Evolutionary conservation across 805 yeast genomes (phyloP).

Genomic region (Yarrowia deformans): DNA sequence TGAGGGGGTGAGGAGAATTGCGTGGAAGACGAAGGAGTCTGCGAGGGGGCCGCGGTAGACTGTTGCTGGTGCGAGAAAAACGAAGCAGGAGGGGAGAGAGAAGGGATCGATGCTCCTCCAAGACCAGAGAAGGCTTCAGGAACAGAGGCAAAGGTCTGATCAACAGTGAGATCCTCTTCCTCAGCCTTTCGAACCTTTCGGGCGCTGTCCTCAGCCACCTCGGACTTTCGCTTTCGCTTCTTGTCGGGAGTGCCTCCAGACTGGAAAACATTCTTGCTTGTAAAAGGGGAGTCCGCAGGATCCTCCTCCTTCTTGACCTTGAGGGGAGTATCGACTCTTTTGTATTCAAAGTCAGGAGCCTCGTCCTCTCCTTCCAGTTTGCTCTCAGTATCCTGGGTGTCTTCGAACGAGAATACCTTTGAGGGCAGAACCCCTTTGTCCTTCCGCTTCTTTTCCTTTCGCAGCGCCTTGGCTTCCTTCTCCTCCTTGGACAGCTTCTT

Average conservation of each 20-base stretch:
- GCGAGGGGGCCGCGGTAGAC: background rate
- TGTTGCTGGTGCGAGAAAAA: constrained; percentile 14
- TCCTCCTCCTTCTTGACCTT: constrained; percentile 34
- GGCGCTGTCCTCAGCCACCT: constrained; percentile 18
- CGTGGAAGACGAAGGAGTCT: constrained; percentile 16
- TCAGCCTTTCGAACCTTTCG: constrained; percentile 24
- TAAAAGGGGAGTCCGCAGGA: constrained; percentile 39
- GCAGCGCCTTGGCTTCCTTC: constrained; percentile 34
- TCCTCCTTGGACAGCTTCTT: constrained; percentile 29
- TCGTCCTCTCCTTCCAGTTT: constrained; percentile 1
- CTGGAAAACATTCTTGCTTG: constrained; percentile 42
- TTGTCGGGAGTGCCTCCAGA: constrained; percentile 39
- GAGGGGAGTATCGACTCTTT: constrained; percentile 33
- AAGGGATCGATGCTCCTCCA: constrained; percentile 20
- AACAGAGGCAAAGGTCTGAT: constrained; percentile 24
- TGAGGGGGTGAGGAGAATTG: constrained; percentile 30
- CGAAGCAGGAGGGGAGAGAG: constrained; percentile 33
- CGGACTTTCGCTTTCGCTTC: constrained; percentile 37
- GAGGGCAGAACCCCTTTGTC: constrained; percentile 14
- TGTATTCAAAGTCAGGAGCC: constrained; percentile 23
- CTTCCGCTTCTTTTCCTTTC: constrained; percentile 35
- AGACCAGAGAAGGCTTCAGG: constrained; percentile 7
- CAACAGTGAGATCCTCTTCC: constrained; percentile 22
- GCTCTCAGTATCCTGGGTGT: constrained; percentile 12
- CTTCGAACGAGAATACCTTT: background rate